Percentiles rank a stretch among this genome's conserved stretches.
Conservation (phyloP, 1,284 basidiomycete genomes). For the Fomitopsis schrenkii region DNA sequence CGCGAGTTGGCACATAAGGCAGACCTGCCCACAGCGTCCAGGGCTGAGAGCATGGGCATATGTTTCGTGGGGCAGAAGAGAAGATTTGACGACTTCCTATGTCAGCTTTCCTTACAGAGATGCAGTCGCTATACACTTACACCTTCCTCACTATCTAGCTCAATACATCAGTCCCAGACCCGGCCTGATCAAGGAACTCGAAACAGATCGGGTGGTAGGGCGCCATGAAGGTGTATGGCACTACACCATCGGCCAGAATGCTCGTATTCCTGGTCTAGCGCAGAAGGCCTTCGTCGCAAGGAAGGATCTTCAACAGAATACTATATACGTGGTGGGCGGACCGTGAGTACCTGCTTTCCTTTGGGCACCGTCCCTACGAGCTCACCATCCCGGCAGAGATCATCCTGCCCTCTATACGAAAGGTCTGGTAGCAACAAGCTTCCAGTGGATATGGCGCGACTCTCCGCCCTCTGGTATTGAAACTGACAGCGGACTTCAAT, state of each 20-base stretch:
- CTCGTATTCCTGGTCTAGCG: constrained; percentile 60
- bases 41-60: constrained; percentile 93
- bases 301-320: constrained; percentile 64
- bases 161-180: constrained; percentile 72
- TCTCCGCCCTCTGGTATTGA: constrained; percentile 46
- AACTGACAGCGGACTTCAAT: constrained; percentile 39
- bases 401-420: constrained; percentile 62
- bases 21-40: constrained; percentile 71
- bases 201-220: constrained; percentile 52
- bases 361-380: background rate
- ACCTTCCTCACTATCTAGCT: constrained; percentile 38
- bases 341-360: constrained; percentile 41
- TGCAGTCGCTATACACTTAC: constrained; percentile 8
- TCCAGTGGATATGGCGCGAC: constrained; percentile 76
- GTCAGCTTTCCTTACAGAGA: constrained; percentile 34
- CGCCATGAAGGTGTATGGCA: constrained; percentile 79
- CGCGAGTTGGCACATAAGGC: constrained; percentile 71
- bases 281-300: constrained; percentile 71
- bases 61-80: constrained; percentile 90
- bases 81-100: constrained; percentile 72
- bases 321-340: constrained; percentile 74
- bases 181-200: constrained; percentile 63
- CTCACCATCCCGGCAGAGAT: constrained; percentile 35
- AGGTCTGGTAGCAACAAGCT: constrained; percentile 44
- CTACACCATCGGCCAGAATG: constrained; percentile 86